A percentile compares a stretch with the other conserved stretches of the same genome.
Evolutionary conservation across 192 early-diverging fungal genomes (phyloP).

Genomic region (Mortierella antarctica): DNA sequence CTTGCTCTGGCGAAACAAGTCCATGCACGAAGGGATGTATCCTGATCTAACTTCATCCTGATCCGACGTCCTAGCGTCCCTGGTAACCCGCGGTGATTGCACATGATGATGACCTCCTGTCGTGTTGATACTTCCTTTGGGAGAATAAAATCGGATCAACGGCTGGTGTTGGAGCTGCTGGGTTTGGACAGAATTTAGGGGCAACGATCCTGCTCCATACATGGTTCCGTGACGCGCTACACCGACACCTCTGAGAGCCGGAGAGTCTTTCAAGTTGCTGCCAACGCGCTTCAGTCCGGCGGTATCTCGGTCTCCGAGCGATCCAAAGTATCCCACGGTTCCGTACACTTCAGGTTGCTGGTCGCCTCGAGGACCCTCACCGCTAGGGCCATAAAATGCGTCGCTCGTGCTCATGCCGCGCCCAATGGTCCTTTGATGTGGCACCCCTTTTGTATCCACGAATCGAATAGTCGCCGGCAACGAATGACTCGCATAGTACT

Average conservation of each 20-base stretch:
- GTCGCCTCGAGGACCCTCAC: not conserved
- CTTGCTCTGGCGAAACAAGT: conserved; percentile 23
- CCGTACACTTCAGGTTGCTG: conserved; percentile 7
- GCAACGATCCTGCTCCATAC: conserved; percentile 16
- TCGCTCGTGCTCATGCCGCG: not conserved
- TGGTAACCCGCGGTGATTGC: not conserved
- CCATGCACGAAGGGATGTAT: conserved; percentile 41
- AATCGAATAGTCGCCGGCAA: conserved; percentile 36
- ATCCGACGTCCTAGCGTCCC: not conserved
- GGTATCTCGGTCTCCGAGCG: conserved; percentile 9
- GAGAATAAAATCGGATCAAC: conserved; percentile 36
- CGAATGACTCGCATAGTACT: conserved; percentile 40
- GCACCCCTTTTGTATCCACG: conserved; percentile 36
- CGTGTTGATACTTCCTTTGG: conserved; percentile 10
- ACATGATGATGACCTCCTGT: conserved; percentile 5
- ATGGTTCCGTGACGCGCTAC: conserved; percentile 12
- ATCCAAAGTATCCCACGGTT: conserved; percentile 37
- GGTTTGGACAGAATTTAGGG: conserved; percentile 19
- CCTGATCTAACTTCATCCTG: not conserved
- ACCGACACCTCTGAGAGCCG: not conserved
- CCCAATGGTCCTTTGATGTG: conserved; percentile 24
- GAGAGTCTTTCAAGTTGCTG: not conserved
- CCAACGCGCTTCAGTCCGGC: not conserved
- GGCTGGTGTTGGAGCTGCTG: conserved; percentile 23
- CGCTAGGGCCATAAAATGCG: not conserved